A percentile compares a stretch with the other conserved stretches of the same genome.
Conservation (phyloP, 2,329 filamentous ascomycete genomes). For the Claviceps fusiformis region DNA sequence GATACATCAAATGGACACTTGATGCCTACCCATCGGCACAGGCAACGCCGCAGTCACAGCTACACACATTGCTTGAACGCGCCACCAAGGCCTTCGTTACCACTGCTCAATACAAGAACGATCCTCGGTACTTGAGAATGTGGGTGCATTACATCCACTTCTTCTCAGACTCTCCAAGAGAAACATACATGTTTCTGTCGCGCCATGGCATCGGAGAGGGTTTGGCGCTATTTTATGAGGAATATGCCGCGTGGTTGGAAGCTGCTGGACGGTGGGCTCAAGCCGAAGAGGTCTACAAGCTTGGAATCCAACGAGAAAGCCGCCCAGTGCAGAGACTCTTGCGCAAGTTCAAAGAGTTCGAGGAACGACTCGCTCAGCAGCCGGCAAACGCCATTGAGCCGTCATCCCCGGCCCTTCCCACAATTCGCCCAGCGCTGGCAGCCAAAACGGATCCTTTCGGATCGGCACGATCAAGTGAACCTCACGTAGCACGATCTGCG, state of each 20-base stretch:
- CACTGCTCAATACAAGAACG: slow-evolving; percentile 84
- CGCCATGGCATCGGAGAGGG: slow-evolving; percentile 77
- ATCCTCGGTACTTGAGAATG: slow-evolving; percentile 80
- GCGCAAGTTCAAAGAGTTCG: slow-evolving; percentile 87
- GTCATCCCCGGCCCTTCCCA: slow-evolving; percentile 75
- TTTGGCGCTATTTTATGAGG: slow-evolving; percentile 89
- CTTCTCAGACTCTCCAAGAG: slow-evolving; percentile 84
- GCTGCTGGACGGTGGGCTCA: slow-evolving; percentile 71
- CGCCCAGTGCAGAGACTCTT: slow-evolving; percentile 66
- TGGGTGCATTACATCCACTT: slow-evolving; percentile 92
- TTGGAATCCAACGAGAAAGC: slow-evolving; percentile 82
- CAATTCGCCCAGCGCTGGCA: slow-evolving; percentile 67
- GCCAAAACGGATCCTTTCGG: slow-evolving; percentile 78
- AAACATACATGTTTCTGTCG: slow-evolving; percentile 83
- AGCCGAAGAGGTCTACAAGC: slow-evolving; percentile 83
- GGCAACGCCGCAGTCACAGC: slow-evolving; percentile 79
- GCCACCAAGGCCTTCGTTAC: slow-evolving; percentile 81
- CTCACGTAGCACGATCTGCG: slow-evolving; percentile 48
- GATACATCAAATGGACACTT: slow-evolving; percentile 93
- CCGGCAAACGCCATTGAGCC: slow-evolving; percentile 52
- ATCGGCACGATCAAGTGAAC: slow-evolving; percentile 40
- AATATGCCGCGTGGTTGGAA: slow-evolving; percentile 90
- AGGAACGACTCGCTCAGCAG: slow-evolving; percentile 57
- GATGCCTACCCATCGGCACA: slow-evolving; percentile 91
- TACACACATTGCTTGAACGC: slow-evolving; percentile 78